A percentile compares a stretch with the other conserved stretches of the same genome.
These are phyloP conservation scores for Cyclotella baltica DNA, from an alignment of 108 stramenopile genomes.

Conservation along the genomic window DNA sequence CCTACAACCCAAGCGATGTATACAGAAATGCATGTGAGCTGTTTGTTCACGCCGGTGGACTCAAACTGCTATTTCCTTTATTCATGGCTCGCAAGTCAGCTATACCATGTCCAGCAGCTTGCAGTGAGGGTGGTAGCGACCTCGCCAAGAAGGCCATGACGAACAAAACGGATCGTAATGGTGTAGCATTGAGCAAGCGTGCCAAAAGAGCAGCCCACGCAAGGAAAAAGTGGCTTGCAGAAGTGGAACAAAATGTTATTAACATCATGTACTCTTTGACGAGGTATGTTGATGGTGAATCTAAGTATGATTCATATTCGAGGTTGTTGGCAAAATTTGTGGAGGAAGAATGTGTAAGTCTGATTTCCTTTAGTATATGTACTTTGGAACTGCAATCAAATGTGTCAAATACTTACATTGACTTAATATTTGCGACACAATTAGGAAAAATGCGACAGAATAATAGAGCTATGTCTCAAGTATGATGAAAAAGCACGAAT, in stretches of 20 bases:
- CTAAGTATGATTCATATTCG: constrained; percentile 70
- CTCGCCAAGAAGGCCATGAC: constrained; percentile 35
- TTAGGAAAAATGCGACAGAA: constrained; percentile 75
- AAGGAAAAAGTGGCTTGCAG: constrained; percentile 63
- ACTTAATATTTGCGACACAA: background rate
- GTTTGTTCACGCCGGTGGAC: constrained; percentile 68
- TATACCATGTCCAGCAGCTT: constrained; percentile 65
- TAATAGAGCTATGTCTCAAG: constrained; percentile 73
- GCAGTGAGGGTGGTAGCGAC: constrained; percentile 53
- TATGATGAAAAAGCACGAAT: constrained; percentile 76
- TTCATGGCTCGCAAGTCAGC: constrained; percentile 63
- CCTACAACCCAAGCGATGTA: constrained; percentile 13
- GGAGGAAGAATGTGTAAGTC: constrained; percentile 65
- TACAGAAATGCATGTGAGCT: constrained; percentile 67
- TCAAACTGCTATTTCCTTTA: constrained; percentile 77
- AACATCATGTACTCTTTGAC: constrained; percentile 73
- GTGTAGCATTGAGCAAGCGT: constrained; percentile 41
- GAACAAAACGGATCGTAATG: constrained; percentile 2
- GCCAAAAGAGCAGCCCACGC: constrained; percentile 60
- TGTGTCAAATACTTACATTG: no score
- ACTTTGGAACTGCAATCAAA: no score
- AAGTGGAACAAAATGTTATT: constrained; percentile 61
- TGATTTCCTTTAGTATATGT: background rate
- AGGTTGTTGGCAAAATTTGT: constrained; percentile 78
- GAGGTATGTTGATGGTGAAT: constrained; percentile 63